Evolutionary conservation across 139 green algal genomes (phyloP).

Genomic region (Volvox reticuliferus): DNA sequence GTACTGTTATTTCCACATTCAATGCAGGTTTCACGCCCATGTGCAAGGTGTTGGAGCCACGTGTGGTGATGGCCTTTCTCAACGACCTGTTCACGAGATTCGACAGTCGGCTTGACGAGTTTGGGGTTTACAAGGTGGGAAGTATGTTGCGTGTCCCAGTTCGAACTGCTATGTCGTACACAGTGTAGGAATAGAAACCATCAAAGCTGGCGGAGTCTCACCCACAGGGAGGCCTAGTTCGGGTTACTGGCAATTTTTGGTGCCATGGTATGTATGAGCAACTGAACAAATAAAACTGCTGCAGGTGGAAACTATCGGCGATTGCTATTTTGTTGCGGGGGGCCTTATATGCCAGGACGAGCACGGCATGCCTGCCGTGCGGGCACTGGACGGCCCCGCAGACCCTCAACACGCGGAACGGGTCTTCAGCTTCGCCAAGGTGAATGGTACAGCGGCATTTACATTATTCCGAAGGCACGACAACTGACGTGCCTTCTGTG

Average conservation of each 20-base stretch:
- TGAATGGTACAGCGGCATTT: too few relatives aligned
- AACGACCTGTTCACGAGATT: conserved; percentile 52
- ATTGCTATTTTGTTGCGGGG: not conserved
- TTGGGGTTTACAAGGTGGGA: conserved; percentile 24
- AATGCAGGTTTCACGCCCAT: not conserved
- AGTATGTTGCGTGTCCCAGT: too few relatives aligned
- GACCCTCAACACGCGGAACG: not conserved
- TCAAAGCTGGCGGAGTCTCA: too few relatives aligned
- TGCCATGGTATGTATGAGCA: too few relatives aligned
- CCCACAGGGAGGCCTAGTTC: too few relatives aligned
- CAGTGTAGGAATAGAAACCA: too few relatives aligned
- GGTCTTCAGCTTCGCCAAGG: conserved; percentile 9
- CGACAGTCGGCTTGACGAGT: not conserved
- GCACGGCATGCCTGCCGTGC: not conserved
- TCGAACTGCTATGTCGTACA: too few relatives aligned
- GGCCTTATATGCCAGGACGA: not conserved
- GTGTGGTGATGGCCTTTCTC: not conserved
- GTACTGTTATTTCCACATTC: too few relatives aligned
- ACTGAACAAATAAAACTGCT: not conserved
- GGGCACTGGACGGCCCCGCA: not conserved
- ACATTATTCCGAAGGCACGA: too few relatives aligned
- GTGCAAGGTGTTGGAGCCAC: not conserved
- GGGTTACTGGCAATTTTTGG: too few relatives aligned
- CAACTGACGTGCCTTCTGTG: too few relatives aligned
- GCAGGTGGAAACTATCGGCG: conserved; percentile 15